A percentile compares a stretch with the other conserved stretches of the same genome.
Conservation (phyloP, 805 yeast genomes). For the Grigorovia transvaalensis region DNA sequence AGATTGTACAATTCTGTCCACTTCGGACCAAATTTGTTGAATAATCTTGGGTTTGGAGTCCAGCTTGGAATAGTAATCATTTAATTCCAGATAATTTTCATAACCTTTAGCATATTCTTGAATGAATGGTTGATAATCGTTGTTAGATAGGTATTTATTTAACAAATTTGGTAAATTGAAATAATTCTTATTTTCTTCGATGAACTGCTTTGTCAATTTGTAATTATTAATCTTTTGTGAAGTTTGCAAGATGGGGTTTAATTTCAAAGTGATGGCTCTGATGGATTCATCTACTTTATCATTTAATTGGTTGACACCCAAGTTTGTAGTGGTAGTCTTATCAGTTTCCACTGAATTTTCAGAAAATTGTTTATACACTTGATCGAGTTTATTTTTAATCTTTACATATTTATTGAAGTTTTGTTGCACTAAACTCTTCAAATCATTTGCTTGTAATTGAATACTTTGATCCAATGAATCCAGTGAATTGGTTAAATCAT, state of each 20-base stretch:
- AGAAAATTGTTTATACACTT: constrained; percentile 43
- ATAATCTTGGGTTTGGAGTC: constrained; percentile 27
- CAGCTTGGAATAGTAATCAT: not conserved
- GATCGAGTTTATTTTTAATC: constrained; percentile 54
- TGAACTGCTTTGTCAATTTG: constrained; percentile 38
- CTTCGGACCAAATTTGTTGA: constrained; percentile 45
- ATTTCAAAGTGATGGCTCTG: constrained; percentile 40
- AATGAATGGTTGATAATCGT: constrained; percentile 49
- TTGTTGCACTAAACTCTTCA: constrained; percentile 42
- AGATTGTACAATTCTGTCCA: constrained; percentile 40
- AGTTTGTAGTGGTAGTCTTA: constrained; percentile 10
- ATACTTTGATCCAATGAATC: constrained; percentile 40
- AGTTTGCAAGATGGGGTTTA: constrained; percentile 50
- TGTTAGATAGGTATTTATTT: constrained; percentile 32
- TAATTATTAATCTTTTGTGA: constrained; percentile 40
- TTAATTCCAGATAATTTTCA: constrained; percentile 6
- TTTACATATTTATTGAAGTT: constrained; percentile 58
- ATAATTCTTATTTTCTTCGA: constrained; percentile 42
- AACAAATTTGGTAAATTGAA: constrained; percentile 49
- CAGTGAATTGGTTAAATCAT: constrained; percentile 39
- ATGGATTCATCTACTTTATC: constrained; percentile 40
- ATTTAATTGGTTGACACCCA: constrained; percentile 27
- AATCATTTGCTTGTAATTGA: constrained; percentile 37
- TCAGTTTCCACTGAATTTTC: constrained; percentile 12
- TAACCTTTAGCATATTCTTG: constrained; percentile 46